Base-by-base conservation (phyloP, 2,329 filamentous ascomycete species). In the Ascocoryne sarcoides region DNA sequence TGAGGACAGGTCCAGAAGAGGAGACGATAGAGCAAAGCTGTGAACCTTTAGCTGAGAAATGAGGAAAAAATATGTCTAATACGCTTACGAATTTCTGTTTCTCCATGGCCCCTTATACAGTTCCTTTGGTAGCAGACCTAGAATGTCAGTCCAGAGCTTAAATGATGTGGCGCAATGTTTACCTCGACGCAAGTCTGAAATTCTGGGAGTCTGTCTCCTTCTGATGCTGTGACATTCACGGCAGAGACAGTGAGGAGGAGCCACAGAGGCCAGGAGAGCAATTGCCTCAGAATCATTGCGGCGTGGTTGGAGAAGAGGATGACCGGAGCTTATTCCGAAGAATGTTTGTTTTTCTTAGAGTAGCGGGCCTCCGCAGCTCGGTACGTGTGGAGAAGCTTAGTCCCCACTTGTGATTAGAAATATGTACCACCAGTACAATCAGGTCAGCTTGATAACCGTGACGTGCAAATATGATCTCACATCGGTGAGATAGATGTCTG, bases 1-100 rank as follows among this genome's bases (percentile, higher is more conserved):
- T 84, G 73, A 46, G 84, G 76, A 67, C 92, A 98, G 60, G 79
- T 79, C 92, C 92, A 98, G 62, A 95, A 68, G 58, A 96, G 79
- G 52, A 96, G 72, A 47, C 85, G 85, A 60, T 82, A 88, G 64
- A 84, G 77, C 53, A 95, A 61, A 48, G 92, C 88, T 95, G 42
- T 7, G 32, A 7, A 17, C 28, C 44, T 23, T 43, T 42, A 37
- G 44, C 23, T 14, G 36, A 26, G 21, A 26, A 51, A 39, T 37
- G 4, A 20, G 36, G 14, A 29, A 32, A 35, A 37, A 45, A 36
- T 34, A 23, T 34, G 40, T 28, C 8, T 17, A 23, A 10, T 20
- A 30, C 1, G 36, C 48, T 16, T 53, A 59, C 56, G 55, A 36
- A 59, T 59, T 17, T 44, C 28, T 7, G 50, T 56, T 18, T 70